These are phyloP conservation scores for Trametes meyenii DNA, from an alignment of 768 basidiomycete species.

Conservation along the genomic window DNA sequence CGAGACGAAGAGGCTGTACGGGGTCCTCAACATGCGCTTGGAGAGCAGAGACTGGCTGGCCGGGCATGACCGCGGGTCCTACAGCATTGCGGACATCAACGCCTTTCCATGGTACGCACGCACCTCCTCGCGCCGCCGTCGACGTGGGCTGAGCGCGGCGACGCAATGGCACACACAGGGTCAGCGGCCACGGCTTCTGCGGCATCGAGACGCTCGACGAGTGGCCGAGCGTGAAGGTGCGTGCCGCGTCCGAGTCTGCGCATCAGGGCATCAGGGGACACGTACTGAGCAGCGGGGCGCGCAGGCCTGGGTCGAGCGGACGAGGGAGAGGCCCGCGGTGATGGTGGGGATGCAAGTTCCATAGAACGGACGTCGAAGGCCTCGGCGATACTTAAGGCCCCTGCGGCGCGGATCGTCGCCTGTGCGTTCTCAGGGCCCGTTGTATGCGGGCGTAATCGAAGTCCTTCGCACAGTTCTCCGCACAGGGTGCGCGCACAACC, in stretches of 20 bases:
- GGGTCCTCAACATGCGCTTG: slow-evolving; percentile 65
- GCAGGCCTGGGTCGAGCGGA: slow-evolving; percentile 24
- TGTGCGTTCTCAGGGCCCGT: not conserved
- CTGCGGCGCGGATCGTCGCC: not conserved
- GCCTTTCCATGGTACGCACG: slow-evolving; percentile 53
- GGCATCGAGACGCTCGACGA: slow-evolving; percentile 61
- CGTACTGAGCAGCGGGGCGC: not conserved
- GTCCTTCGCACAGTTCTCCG: not conserved
- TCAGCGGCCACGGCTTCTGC: slow-evolving; percentile 46
- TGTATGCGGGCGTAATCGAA: not conserved
- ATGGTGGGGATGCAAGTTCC: slow-evolving; percentile 22
- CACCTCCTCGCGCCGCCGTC: not conserved
- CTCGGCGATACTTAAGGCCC: not conserved
- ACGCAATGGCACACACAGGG: slow-evolving; percentile 23
- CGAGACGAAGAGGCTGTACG: slow-evolving; percentile 80
- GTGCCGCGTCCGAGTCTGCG: not conserved
- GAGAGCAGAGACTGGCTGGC: slow-evolving; percentile 70
- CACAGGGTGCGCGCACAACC: not conserved
- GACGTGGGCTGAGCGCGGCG: no score
- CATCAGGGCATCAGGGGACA: not conserved
- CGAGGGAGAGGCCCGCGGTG: slow-evolving; percentile 21
- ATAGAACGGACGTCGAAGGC: not conserved
- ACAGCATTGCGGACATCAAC: slow-evolving; percentile 39
- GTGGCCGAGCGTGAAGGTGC: slow-evolving; percentile 65
- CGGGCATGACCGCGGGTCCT: slow-evolving; percentile 52